A percentile compares a stretch with the other conserved stretches of the same genome.
Evolutionary conservation across 371 early-diverging fungal species (phyloP).

Genomic region (Zopfochytrium polystomum): DNA sequence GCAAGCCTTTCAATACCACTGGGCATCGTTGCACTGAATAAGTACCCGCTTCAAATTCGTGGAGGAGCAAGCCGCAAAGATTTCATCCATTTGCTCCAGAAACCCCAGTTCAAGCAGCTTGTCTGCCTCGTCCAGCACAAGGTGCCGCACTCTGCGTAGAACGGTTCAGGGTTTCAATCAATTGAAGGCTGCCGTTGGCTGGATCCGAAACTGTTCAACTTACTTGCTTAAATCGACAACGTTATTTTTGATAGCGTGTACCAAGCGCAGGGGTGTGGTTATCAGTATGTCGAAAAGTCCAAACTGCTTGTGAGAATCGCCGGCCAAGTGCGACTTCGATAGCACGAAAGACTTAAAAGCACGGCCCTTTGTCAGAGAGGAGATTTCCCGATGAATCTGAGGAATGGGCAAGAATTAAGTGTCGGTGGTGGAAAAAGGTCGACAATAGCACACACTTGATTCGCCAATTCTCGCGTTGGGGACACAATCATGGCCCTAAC

Average conservation of each 20-base stretch:
- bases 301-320: conserved; percentile 27
- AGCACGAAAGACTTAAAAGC: conserved; percentile 72
- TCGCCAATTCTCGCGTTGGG: conserved; percentile 96
- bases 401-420: neutral
- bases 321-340: conserved; percentile 67
- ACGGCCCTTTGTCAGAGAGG: conserved; percentile 64
- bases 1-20: conserved; percentile 89
- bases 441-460: conserved; percentile 63
- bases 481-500: conserved; percentile 88
- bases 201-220: conserved; percentile 15
- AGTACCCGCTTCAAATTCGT: conserved; percentile 68
- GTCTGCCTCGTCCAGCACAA: conserved; percentile 71
- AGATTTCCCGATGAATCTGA: conserved; percentile 75
- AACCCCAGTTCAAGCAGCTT: conserved; percentile 64
- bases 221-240: conserved; percentile 71
- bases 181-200: no score
- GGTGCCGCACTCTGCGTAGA: conserved; percentile 50
- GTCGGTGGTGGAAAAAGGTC: neutral
- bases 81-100: conserved; percentile 47
- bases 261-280: conserved; percentile 86
- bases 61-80: conserved; percentile 75
- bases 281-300: conserved; percentile 73
- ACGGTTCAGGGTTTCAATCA: no score
- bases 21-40: conserved; percentile 95
- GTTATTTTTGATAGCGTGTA: conserved; percentile 79